Evolutionary conservation across 2,329 filamentous ascomycete species (phyloP).

Genomic region (Thermothelomyces thermophilus): DNA sequence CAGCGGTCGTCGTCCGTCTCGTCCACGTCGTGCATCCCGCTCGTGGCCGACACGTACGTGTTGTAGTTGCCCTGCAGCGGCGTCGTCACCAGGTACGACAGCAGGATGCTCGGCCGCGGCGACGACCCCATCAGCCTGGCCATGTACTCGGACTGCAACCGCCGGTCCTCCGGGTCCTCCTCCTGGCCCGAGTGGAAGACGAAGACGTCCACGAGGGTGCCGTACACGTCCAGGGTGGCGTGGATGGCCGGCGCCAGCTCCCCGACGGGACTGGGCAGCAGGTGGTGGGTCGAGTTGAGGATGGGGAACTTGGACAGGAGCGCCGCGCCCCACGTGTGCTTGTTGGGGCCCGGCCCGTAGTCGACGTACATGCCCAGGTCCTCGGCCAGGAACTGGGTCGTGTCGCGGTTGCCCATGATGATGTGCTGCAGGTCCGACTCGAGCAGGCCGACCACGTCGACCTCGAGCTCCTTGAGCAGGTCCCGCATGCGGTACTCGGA

Average conservation of each 20-base stretch:
- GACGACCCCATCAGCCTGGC: constrained; percentile 81
- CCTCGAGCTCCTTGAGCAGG: constrained; percentile 83
- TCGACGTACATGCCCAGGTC: constrained; percentile 99
- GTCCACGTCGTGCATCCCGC: constrained; percentile 94
- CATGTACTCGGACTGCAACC: constrained; percentile 80
- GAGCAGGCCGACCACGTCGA: constrained; percentile 93
- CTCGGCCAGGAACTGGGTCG: constrained; percentile 89
- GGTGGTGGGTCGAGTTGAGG: constrained; percentile 90
- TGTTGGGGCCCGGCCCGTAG: constrained; percentile 94
- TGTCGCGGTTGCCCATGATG: constrained; percentile 98
- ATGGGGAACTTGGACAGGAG: constrained; percentile 97
- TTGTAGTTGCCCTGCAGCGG: constrained; percentile 94
- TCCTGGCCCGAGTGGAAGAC: constrained; percentile 99
- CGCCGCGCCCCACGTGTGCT: constrained; percentile 95
- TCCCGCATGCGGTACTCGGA: constrained; percentile 92
- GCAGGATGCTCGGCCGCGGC: constrained; percentile 71
- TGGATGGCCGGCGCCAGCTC: constrained; percentile 94
- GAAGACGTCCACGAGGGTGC: constrained; percentile 82
- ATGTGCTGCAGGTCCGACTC: constrained; percentile 93
- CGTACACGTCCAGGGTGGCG: constrained; percentile 91
- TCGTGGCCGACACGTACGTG: constrained; percentile 78
- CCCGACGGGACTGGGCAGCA: constrained; percentile 86
- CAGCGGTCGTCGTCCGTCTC: constrained; percentile 89
- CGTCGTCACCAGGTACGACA: constrained; percentile 88
- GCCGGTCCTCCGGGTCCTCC: constrained; percentile 86